Evolutionary conservation across 108 stramenopile genomes (phyloP).

Genomic region (Aureococcus anophagefferens): DNA sequence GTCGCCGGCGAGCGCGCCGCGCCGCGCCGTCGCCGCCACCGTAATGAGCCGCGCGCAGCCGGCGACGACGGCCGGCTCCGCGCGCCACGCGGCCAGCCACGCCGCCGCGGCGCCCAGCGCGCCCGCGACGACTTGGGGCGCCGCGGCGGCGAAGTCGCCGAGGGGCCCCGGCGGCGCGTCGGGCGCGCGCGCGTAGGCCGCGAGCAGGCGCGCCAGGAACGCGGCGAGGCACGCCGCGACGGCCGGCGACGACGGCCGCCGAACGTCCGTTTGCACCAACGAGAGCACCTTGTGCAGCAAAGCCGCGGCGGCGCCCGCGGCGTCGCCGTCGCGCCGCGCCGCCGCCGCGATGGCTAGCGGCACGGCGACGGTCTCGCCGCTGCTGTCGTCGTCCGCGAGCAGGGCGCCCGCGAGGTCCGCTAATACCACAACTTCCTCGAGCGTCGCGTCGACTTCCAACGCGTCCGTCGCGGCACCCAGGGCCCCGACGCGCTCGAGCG

Average conservation of each 20-base stretch:
- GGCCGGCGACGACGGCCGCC: not conserved
- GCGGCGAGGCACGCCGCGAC: not conserved
- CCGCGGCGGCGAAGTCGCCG: not conserved
- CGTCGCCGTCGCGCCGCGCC: not conserved
- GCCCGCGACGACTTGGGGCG: not conserved
- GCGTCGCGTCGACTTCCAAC: not conserved
- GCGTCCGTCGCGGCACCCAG: not conserved
- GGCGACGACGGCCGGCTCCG: not conserved
- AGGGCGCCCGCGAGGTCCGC: not conserved
- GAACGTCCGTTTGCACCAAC: not conserved
- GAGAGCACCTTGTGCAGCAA: not conserved
- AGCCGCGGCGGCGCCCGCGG: not conserved
- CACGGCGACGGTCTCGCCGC: not conserved
- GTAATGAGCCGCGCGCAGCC: not conserved
- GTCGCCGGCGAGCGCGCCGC: not conserved
- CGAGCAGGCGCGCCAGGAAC: not conserved
- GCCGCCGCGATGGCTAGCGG: not conserved
- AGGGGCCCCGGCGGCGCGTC: not conserved
- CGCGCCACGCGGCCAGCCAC: not conserved
- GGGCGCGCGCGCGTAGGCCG: not conserved
- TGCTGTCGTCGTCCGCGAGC: not conserved
- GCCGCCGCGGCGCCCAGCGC: not conserved
- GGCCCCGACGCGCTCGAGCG: not conserved
- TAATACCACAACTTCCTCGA: not conserved
- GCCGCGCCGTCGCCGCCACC: not conserved